Percentiles rank a stretch among this genome's conserved stretches.
Conservation (phyloP, 306 rosid genomes). For the Medicago arabica region DNA sequence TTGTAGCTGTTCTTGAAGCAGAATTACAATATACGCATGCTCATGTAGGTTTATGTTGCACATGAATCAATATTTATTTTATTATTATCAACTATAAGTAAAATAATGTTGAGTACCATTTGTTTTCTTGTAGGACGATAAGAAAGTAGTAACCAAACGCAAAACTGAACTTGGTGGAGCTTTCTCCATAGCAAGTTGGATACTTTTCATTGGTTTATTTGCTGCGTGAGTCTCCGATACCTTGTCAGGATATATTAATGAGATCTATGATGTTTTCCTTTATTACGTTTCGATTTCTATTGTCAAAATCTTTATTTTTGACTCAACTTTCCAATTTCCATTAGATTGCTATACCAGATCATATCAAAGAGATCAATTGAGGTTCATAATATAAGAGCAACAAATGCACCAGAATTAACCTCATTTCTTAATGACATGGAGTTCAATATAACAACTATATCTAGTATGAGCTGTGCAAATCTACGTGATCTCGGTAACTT, state of each 20-base stretch:
- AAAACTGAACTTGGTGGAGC: constrained; percentile 99
- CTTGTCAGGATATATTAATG: neutral
- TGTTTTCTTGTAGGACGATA: constrained; percentile 73
- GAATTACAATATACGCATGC: constrained; percentile 8
- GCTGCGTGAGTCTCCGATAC: constrained; percentile 79
- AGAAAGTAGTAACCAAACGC: constrained; percentile 80
- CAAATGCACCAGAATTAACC: constrained; percentile 75
- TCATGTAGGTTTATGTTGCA: neutral
- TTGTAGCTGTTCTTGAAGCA: constrained; percentile 29
- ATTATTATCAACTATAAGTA: neutral
- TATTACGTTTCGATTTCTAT: constrained; percentile 8
- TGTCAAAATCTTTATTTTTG: constrained; percentile 44
- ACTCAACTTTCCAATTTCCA: constrained; percentile 59
- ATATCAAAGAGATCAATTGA: constrained; percentile 88
- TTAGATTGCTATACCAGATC: constrained; percentile 95
- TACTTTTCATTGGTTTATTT: constrained; percentile 85
- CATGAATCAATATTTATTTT: constrained; percentile 22
- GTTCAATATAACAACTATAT: constrained; percentile 82
- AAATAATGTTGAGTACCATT: constrained; percentile 13
- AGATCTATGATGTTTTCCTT: no score
- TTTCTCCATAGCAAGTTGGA: constrained; percentile 97
- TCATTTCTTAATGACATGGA: constrained; percentile 83
- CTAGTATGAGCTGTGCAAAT: constrained; percentile 92
- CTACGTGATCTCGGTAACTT: constrained; percentile 72
- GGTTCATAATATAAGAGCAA: constrained; percentile 89